Evolutionary conservation across 805 yeast genomes (phyloP).

Genomic region (Wickerhamomyces mucosus): DNA sequence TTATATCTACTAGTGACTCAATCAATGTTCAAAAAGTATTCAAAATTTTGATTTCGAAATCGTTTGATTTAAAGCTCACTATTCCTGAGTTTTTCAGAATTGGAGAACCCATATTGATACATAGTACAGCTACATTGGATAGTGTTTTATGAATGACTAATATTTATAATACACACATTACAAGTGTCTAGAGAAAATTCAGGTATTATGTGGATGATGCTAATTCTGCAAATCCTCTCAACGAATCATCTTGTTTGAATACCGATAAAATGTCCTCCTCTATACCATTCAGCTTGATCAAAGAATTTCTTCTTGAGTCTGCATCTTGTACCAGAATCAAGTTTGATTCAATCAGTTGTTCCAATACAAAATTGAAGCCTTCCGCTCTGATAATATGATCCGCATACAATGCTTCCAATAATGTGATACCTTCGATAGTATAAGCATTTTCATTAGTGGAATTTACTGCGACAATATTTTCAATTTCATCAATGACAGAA

Average conservation of each 20-base stretch:
- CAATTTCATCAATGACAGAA: slow-evolving; percentile 71
- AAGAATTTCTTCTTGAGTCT: slow-evolving; percentile 56
- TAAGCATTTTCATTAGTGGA: slow-evolving; percentile 18
- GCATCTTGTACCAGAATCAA: slow-evolving; percentile 54
- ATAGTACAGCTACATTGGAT: slow-evolving; percentile 2
- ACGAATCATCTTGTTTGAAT: slow-evolving; percentile 40
- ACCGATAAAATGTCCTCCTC: slow-evolving; percentile 59
- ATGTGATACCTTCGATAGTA: slow-evolving; percentile 22
- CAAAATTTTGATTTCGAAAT: slow-evolving; percentile 82
- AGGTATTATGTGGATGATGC: neutral
- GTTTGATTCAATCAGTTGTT: slow-evolving; percentile 74
- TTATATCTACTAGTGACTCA: slow-evolving; percentile 86
- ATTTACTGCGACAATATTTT: slow-evolving; percentile 37
- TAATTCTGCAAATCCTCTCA: neutral
- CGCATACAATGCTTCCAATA: slow-evolving; percentile 24
- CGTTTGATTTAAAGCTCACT: slow-evolving; percentile 67
- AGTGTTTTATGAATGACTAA: too few relatives aligned
- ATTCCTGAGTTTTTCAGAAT: slow-evolving; percentile 74
- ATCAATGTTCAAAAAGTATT: slow-evolving; percentile 91
- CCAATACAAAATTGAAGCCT: slow-evolving; percentile 50
- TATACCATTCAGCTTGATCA: slow-evolving; percentile 57
- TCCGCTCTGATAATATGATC: slow-evolving; percentile 38
- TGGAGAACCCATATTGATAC: slow-evolving; percentile 80
- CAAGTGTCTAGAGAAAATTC: neutral
- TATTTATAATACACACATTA: neutral